Base-by-base conservation (phyloP, 2,329 filamentous ascomycete species). In the Volutella citrinella region DNA sequence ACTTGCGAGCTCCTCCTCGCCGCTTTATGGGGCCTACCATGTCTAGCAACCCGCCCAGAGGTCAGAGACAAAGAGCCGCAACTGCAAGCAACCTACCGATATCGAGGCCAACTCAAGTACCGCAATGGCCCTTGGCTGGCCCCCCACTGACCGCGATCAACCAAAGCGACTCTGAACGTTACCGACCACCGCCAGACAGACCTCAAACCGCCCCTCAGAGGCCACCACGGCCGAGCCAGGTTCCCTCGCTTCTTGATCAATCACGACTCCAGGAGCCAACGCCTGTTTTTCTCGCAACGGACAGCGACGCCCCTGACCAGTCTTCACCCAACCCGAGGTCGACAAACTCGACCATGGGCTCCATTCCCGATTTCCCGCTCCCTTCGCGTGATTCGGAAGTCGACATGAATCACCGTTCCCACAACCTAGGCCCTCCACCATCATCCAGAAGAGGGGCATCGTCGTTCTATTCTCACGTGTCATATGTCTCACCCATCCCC, bases 401-500 rank as follows among this genome's bases (percentile, higher is more conserved):
- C n/a, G n/a, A n/a, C n/a, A n/a, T n/a, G n/a, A n/a, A n/a, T n/a
- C n/a, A n/a, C n/a, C n/a, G n/a, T n/a, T n/a, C n/a, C n/a, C n/a
- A n/a, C n/a, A 74, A 65, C 30, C 55, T 81, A 10, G 78, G 78
- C 4, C 78, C 78, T 13, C 79, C 79, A 1, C 78, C 78, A 4
- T 77, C 72, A 10, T 68, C 76, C 5, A 69, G 79, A 48, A 66
- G 78, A 46, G 78, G 78, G 2, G 72, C 70, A 18, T 82, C 78
- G 0, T 80, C 78, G 1, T 82, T 80, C 40, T 82, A 84, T 49
- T 84, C 82, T 4, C 76, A 72, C 44, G 63, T 69, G 10, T 84
- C 82, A 0, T 82, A 73, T 40, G 82, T 89, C 17, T 84, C 84
- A 1, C 84, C 85, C 1, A 89, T 90, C 33, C 82, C 80, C 1